Evolutionary conservation across 441 rosid species (phyloP).

Genomic region (Macaranga tanarius): DNA sequence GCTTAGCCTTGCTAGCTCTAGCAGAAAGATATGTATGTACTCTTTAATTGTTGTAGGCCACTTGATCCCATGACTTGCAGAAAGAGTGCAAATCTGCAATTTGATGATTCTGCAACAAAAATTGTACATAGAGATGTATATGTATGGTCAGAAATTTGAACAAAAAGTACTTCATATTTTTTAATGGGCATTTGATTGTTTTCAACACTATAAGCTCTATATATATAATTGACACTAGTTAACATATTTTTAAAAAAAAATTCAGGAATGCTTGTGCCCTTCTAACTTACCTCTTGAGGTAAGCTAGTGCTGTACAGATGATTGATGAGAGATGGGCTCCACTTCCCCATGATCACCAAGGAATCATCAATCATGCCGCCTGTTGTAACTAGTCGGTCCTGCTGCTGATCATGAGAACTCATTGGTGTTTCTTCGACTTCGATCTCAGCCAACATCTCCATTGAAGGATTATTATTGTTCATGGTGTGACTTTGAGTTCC

Average conservation of each 20-base stretch:
- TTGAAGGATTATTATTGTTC: conserved; percentile 7
- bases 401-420: conserved; percentile 14
- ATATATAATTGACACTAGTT: neutral
- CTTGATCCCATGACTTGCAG: conserved; percentile 41
- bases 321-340: conserved; percentile 41
- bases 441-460: conserved; percentile 21
- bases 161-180: neutral
- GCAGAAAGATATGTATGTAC: neutral
- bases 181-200: neutral
- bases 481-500: conserved; percentile 16
- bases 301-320: conserved; percentile 39
- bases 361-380: conserved; percentile 40
- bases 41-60: conserved; percentile 27
- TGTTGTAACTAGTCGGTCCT: conserved; percentile 22
- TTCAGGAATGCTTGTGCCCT: neutral
- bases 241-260: neutral
- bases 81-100: conserved; percentile 37
- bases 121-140: neutral
- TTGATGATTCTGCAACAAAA: conserved; percentile 40
- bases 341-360: conserved; percentile 34
- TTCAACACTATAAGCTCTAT: neutral
- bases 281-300: conserved; percentile 46
- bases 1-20: conserved; percentile 6
- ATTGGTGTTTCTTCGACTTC: conserved; percentile 25
- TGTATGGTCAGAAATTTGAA: conserved; percentile 8